Base-by-base conservation (phyloP, 495 filamentous ascomycete species). In the Tuber borchii region DNA sequence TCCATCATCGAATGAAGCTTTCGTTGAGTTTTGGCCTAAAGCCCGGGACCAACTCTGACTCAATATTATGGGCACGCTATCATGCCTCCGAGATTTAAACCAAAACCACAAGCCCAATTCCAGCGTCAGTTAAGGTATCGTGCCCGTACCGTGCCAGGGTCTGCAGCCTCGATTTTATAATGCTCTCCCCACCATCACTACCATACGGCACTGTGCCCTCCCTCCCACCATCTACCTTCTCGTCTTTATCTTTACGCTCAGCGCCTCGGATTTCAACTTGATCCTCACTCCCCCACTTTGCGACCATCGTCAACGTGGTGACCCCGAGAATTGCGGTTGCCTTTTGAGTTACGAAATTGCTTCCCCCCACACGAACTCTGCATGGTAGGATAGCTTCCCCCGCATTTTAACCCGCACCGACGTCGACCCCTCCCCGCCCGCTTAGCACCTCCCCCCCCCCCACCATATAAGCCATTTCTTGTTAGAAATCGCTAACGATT, bases 351-450 rank as follows among this genome's bases (percentile, higher is more conserved):
- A 39, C 42, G 42, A 31, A 65, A 65, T 65, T 31, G 48, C 39
- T 39, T 42, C 17, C 40, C 61, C 44, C 43, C 46, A 69, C 72
- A 77, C 73, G 71, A 77, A 71, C 71, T 72, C 77, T 72, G 77
- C 68, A 79, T 79, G 77, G 77, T 78, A 78, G 14, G 44, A 69
- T 40, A 70, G 65, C 42, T n/a, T 43, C 39, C 40, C 42, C 71
- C 34, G 56, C 56, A 65, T 65, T 65, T 65, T 65, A 65, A 65
- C 56, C 56, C n/a, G 56, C 56, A 31, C 56, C n/a, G 56, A 65
- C 56, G 10, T 31, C 56, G 12, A 65, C 61, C 8, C 74, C 19
- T 42, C 65, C 16, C 44, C 46, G 46, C 37, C 37, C 69, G 16
- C 70, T 34, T 34, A 44, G 45, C 71, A 51, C 20, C 39, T 70